These are phyloP conservation scores for Penicillium chermesinum DNA, from an alignment of 495 filamentous ascomycete species.

Conservation along the genomic window DNA sequence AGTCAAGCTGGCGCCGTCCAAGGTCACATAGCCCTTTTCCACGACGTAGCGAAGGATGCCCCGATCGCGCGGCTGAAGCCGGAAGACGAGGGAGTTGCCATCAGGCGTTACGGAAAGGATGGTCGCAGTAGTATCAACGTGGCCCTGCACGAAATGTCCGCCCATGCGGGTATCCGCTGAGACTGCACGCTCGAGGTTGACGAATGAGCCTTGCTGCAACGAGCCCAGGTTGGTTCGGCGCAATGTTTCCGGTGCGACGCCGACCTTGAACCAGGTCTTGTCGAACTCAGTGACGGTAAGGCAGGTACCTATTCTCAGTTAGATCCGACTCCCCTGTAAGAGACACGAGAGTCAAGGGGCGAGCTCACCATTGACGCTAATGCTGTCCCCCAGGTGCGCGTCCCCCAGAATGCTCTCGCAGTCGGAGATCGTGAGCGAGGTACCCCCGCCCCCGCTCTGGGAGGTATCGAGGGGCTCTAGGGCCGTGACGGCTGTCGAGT, in stretches of 20 bases:
- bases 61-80: slow-evolving; percentile 65
- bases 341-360: too few species aligned
- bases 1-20: slow-evolving; percentile 96
- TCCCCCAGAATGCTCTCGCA: slow-evolving; percentile 73
- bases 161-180: slow-evolving; percentile 82
- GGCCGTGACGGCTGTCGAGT: slow-evolving; percentile 64
- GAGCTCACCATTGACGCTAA: slow-evolving; percentile 81
- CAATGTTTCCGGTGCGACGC: slow-evolving; percentile 92
- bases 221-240: slow-evolving; percentile 89
- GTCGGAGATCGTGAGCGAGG: slow-evolving; percentile 78
- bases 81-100: slow-evolving; percentile 80
- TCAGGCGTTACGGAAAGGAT: slow-evolving; percentile 67
- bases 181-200: slow-evolving; percentile 94
- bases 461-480: slow-evolving; percentile 75
- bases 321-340: neutral
- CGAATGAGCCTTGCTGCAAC: slow-evolving; percentile 49
- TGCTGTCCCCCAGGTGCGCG: slow-evolving; percentile 84
- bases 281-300: slow-evolving; percentile 85
- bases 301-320: slow-evolving; percentile 55
- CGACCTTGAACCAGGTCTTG: slow-evolving; percentile 74
- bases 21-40: slow-evolving; percentile 91
- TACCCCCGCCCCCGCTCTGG: slow-evolving; percentile 64
- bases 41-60: slow-evolving; percentile 78
- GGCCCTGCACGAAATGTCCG: slow-evolving; percentile 72
- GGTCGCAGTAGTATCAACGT: slow-evolving; percentile 82